Evolutionary conservation across 2,329 filamentous ascomycete genomes (phyloP), one percentile per base, ranked within the genome.

Genomic region (Penicillium sp.): DNA sequence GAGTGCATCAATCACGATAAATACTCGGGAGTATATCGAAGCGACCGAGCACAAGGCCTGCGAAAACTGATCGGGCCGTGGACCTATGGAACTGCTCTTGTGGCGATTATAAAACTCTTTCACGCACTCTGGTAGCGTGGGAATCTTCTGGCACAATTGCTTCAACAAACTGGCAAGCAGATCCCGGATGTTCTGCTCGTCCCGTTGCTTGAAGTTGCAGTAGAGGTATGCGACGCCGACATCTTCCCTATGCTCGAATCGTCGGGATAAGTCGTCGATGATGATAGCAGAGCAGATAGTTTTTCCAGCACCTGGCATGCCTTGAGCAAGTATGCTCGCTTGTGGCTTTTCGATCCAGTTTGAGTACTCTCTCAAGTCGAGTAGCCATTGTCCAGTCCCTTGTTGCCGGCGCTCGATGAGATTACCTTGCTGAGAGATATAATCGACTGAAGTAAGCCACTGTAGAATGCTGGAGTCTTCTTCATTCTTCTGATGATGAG

Each of bases 211-310:
- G 55, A 76, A 80, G 49, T 79, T 76, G 64, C 73, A 80, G 47
- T 79, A 84, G 0, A 81, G n/a, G 24, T 77, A 82, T 0, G 74
- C 76, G 16, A 83, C 65, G 0, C 74, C 74, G 27, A 75, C 43
- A 1, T 22, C 51, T 0, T 5, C 0, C 4, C 70, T 58, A 2
- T 63, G 53, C 0, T 53, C 6, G 42, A 66, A 73, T 2, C 29
- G 40, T 0, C 13, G 34, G 3, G 22, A n/a, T 2, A 83, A 65
- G 18, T 79, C 10, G 2, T 82, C 68, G 0, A 82, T 58, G 0
- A 78, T 70, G 8, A 75, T 71, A 1, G 62, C 55, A 7, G 58
- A 34, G 4, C 62, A 36, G 1, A 62, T 56, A 2, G 64, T 66
- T 18, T 66, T 66, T 3, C 62, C 62, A 1, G 59, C 47, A 14